phyloP scores from a whole-genome alignment of 352 stramenopile genomes.

The Pythium grandisporangium region DNA sequence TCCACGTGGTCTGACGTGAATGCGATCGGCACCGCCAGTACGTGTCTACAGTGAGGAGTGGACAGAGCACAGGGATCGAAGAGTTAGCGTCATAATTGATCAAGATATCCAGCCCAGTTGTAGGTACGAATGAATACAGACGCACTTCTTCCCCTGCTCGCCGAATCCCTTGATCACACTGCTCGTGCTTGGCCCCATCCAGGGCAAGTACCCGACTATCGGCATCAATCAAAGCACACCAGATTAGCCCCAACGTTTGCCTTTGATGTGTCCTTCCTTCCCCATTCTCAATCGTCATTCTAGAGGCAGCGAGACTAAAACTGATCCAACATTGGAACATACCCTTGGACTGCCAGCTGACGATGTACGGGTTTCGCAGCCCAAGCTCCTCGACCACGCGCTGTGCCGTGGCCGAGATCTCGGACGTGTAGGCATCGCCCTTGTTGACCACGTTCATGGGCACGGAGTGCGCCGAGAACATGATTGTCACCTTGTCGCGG shows the following conservation, averaged over 20 bases:
- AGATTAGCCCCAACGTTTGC: neutral
- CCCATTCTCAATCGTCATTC: too few relatives aligned
- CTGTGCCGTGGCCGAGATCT: conserved; percentile 69
- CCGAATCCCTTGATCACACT: conserved; percentile 91
- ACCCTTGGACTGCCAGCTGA: conserved; percentile 95
- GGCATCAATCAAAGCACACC: too few relatives aligned
- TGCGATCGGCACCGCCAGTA: conserved; percentile 97
- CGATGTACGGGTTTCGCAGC: conserved; percentile 71
- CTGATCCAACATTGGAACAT: neutral
- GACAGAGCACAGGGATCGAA: neutral
- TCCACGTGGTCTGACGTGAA: conserved; percentile 99
- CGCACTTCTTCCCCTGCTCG: conserved; percentile 86
- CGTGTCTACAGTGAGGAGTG: conserved; percentile 34
- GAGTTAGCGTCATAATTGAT: neutral
- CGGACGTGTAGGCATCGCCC: conserved; percentile 82
- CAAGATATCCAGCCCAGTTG: too few relatives aligned
- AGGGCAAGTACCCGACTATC: conserved; percentile 96
- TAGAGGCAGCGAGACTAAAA: neutral
- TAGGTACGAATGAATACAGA: too few relatives aligned
- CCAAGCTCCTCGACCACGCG: conserved; percentile 65
- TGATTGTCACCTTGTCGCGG: conserved; percentile 84
- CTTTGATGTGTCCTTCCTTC: neutral
- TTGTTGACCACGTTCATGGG: conserved; percentile 88
- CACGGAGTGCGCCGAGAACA: conserved; percentile 88
- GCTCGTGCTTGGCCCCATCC: conserved; percentile 97